Conservation (phyloP, 208 protist genomes). For the Angomonas deanei region DNA sequence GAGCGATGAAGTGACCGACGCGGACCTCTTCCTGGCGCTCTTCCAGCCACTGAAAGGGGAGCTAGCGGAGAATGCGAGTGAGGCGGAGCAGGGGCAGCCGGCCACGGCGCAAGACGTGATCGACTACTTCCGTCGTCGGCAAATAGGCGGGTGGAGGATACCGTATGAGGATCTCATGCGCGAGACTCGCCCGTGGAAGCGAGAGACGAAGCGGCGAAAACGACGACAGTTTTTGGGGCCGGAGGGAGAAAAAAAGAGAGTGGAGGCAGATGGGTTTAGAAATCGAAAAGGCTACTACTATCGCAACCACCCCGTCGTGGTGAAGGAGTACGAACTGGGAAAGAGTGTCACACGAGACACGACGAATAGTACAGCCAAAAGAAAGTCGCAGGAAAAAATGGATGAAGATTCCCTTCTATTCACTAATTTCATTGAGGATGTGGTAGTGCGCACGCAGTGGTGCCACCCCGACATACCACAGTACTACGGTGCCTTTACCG, state of each 20-base stretch:
- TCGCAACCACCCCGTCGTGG: conserved; percentile 13
- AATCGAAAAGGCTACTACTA: conserved; percentile 13
- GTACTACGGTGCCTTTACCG: conserved; percentile 58
- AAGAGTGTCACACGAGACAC: neutral
- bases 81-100: neutral
- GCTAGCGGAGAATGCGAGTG: neutral
- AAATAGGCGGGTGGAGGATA: conserved; percentile 43
- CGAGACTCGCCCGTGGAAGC: neutral
- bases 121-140: conserved; percentile 26
- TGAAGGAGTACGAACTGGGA: conserved; percentile 19
- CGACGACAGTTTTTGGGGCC: neutral
- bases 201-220: neutral
- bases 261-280: no score
- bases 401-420: conserved; percentile 8
- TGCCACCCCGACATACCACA: conserved; percentile 53
- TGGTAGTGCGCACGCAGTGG: conserved; percentile 38
- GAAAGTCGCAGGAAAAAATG: neutral
- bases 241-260: no score
- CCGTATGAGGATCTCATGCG: conserved; percentile 29
- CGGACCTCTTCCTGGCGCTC: conserved; percentile 6
- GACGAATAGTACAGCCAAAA: no score
- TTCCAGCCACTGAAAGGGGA: neutral
- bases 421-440: conserved; percentile 53
- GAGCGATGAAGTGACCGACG: conserved; percentile 28
- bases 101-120: conserved; percentile 22